Evolutionary conservation across 139 green algal species (phyloP).

Genomic region (Chlorella sp.): DNA sequence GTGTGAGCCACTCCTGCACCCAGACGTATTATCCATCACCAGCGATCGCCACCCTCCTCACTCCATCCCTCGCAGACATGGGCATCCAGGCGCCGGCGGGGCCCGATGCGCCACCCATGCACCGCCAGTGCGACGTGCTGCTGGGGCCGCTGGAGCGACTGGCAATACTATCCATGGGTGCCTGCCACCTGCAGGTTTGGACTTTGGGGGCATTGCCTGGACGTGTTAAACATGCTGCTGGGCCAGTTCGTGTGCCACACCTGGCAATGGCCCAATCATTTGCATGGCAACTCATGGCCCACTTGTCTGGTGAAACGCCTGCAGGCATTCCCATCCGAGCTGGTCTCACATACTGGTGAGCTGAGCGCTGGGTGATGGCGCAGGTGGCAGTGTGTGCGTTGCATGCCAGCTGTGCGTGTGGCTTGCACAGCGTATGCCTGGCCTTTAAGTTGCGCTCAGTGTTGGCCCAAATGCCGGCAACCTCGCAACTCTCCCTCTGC

Average conservation of each 20-base stretch:
- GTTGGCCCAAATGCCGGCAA: no score
- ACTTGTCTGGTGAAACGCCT: not conserved
- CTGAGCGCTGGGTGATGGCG: no score
- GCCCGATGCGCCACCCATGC: slow-evolving; percentile 14
- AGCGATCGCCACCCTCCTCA: not conserved
- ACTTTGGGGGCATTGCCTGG: not conserved
- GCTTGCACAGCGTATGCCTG: no score
- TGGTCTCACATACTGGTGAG: not conserved
- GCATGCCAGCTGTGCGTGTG: no score
- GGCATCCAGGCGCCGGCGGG: slow-evolving; percentile 22
- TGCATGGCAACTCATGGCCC: no score
- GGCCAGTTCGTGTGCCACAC: not conserved
- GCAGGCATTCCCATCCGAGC: slow-evolving; percentile 28
- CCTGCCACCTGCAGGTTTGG: slow-evolving; percentile 28
- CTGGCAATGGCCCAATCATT: not conserved
- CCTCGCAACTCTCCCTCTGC: no score
- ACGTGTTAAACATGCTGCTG: not conserved
- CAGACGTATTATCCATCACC: not conserved
- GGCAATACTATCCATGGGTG: slow-evolving; percentile 27
- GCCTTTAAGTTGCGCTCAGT: no score
- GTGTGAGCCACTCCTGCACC: no score
- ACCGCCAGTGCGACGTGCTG: slow-evolving; percentile 32
- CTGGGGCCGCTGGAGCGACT: slow-evolving; percentile 20
- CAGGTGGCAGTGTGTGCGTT: no score
- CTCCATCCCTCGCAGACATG: slow-evolving; percentile 9